Evolutionary conservation across 192 early-diverging fungal species (phyloP).

Genomic region (Thamnidium elegans): DNA sequence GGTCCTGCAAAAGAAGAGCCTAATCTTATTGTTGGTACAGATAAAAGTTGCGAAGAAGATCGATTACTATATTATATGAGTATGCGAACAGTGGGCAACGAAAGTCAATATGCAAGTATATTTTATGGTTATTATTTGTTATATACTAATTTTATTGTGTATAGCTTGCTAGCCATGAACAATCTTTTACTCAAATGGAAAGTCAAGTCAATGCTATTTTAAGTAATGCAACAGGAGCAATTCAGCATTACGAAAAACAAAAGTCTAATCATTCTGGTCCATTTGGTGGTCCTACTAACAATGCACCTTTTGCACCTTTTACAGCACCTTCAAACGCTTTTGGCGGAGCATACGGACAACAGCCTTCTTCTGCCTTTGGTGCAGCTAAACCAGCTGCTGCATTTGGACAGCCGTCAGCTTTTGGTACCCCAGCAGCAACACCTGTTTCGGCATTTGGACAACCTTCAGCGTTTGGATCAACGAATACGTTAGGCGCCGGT

Average conservation of each 20-base stretch:
- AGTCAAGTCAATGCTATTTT: constrained; percentile 39
- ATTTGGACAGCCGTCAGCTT: constrained; percentile 33
- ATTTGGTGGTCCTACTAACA: constrained; percentile 21
- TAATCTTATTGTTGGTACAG: constrained; percentile 56
- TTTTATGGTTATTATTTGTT: not conserved
- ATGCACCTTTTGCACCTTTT: constrained; percentile 31
- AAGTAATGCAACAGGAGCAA: constrained; percentile 34
- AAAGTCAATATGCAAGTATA: constrained; percentile 27
- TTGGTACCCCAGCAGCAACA: constrained; percentile 33
- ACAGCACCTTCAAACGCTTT: constrained; percentile 13
- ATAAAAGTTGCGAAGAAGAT: constrained; percentile 63
- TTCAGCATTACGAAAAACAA: constrained; percentile 37
- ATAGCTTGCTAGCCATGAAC: constrained; percentile 39
- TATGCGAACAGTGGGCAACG: constrained; percentile 26
- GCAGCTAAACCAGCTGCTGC: constrained; percentile 2
- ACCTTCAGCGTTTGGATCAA: constrained; percentile 14
- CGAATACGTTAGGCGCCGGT: constrained; percentile 9
- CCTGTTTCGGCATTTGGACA: not conserved
- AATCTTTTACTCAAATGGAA: constrained; percentile 32
- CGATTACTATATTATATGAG: constrained; percentile 48
- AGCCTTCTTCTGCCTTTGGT: not conserved
- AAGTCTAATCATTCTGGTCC: constrained; percentile 23
- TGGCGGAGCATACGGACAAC: constrained; percentile 18
- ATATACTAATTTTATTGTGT: not conserved
- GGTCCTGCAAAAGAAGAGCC: constrained; percentile 58